A percentile compares a stretch with the other conserved stretches of the same genome.
Conservation (phyloP, 148 eudicot genomes). For the Fagopyrum tataricum region DNA sequence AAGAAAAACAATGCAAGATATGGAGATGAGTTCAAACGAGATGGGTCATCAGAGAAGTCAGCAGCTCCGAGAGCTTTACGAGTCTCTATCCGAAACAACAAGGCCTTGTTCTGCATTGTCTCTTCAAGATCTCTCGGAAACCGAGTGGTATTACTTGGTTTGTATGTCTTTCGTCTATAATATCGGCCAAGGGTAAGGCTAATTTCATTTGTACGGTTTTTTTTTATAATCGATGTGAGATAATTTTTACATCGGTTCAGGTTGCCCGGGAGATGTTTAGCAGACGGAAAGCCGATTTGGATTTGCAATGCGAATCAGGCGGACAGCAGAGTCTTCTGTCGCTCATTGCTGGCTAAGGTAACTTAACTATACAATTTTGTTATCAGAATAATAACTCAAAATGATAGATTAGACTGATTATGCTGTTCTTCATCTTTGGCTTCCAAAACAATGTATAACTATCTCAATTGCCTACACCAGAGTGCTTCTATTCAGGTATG, state of each 20-base stretch:
- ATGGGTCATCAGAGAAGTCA: not conserved
- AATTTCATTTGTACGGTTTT: not conserved
- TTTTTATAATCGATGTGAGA: too few relatives aligned
- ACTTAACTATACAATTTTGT: too few relatives aligned
- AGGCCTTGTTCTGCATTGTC: not conserved
- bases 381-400: not conserved
- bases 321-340: conserved; percentile 45
- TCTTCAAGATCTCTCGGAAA: not conserved
- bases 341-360: conserved; percentile 62
- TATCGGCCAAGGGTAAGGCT: not conserved
- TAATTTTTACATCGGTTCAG: conserved; percentile 11
- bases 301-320: conserved; percentile 51
- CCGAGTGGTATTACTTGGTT: conserved; percentile 1
- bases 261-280: conserved; percentile 50
- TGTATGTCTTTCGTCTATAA: not conserved
- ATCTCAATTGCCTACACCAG: conserved; percentile 23
- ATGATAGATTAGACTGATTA: not conserved
- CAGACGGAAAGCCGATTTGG: conserved; percentile 40
- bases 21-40: not conserved
- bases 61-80: not conserved
- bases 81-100: not conserved
- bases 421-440: not conserved
- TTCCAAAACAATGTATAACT: not conserved
- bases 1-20: not conserved
- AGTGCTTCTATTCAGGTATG: conserved; percentile 75